Conservation (phyloP, 1,284 basidiomycete species). For the Caloboletus firmus region DNA sequence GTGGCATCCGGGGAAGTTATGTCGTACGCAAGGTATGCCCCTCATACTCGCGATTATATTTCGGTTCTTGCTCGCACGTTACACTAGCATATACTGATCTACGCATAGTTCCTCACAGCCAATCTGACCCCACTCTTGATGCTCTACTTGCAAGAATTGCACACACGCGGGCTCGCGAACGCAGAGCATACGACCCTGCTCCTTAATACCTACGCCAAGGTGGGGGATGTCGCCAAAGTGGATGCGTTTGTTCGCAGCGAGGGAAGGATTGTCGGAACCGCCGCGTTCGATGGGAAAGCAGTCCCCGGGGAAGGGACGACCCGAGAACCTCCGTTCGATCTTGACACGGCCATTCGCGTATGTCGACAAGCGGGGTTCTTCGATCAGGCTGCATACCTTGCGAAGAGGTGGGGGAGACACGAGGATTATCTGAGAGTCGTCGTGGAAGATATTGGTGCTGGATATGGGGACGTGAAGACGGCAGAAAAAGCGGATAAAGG, state of each 20-base stretch:
- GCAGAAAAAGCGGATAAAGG: constrained; percentile 21
- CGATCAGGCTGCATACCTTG: constrained; percentile 92
- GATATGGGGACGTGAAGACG: constrained; percentile 31
- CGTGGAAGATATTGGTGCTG: constrained; percentile 83
- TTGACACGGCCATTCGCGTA: constrained; percentile 95
- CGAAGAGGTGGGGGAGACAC: constrained; percentile 86
- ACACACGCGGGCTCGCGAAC: constrained; percentile 86
- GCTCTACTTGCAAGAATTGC: constrained; percentile 94
- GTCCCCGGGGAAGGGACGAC: constrained; percentile 36
- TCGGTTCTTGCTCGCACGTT: neutral
- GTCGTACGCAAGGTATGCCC: constrained; percentile 88
- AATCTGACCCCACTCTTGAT: constrained; percentile 95
- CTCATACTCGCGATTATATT: neutral
- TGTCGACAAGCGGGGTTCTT: constrained; percentile 97
- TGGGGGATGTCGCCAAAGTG: constrained; percentile 85
- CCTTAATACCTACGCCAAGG: constrained; percentile 95
- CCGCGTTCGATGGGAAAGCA: constrained; percentile 26
- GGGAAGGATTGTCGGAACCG: constrained; percentile 40
- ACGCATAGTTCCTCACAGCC: constrained; percentile 85
- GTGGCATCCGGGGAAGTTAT: constrained; percentile 89
- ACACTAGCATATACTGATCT: constrained; percentile 5
- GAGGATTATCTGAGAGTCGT: constrained; percentile 94
- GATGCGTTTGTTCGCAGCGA: constrained; percentile 93
- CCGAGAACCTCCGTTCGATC: constrained; percentile 89
- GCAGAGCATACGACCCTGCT: constrained; percentile 96